phyloP scores from a whole-genome alignment of 1,139 yeast genomes.

The Kurtzmaniella quercitrusa region DNA sequence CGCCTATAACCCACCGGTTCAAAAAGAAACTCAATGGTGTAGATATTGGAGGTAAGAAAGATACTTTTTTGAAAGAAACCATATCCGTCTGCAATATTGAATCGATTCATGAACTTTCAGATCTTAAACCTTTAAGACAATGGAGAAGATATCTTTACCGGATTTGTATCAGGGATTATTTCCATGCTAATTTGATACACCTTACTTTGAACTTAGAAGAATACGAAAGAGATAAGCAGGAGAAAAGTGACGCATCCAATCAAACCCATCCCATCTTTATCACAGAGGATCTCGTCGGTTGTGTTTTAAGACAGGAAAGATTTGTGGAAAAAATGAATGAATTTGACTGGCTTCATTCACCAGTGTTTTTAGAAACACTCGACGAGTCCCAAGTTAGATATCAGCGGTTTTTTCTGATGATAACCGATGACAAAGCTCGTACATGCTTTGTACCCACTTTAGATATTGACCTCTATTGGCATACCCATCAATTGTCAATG shows the following conservation, averaged over 20 bases:
- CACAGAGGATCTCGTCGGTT: constrained; percentile 29
- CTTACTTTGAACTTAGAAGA: background rate
- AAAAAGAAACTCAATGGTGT: background rate
- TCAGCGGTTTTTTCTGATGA: constrained; percentile 20
- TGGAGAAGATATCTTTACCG: background rate
- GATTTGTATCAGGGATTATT: background rate
- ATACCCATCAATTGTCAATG: constrained; percentile 32
- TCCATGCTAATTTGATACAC: background rate
- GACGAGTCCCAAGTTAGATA: constrained; percentile 23
- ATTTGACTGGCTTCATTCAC: constrained; percentile 26
- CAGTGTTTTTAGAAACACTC: constrained; percentile 16
- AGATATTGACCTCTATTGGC: constrained; percentile 40
- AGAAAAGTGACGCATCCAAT: background rate
- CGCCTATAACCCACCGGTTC: background rate
- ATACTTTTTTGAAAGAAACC: background rate
- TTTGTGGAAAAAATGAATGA: constrained; percentile 28
- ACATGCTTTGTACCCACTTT: constrained; percentile 30
- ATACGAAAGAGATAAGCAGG: background rate
- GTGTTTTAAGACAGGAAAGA: constrained; percentile 28
- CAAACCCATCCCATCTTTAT: constrained; percentile 5
- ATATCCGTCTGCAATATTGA: no score
- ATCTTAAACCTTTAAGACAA: background rate
- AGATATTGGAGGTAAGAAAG: background rate
- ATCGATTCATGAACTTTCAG: no score
- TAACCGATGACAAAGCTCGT: constrained; percentile 9